phyloP scores from a whole-genome alignment of 2,329 filamentous ascomycete genomes.

The Ophiocordyceps unilateralis region DNA sequence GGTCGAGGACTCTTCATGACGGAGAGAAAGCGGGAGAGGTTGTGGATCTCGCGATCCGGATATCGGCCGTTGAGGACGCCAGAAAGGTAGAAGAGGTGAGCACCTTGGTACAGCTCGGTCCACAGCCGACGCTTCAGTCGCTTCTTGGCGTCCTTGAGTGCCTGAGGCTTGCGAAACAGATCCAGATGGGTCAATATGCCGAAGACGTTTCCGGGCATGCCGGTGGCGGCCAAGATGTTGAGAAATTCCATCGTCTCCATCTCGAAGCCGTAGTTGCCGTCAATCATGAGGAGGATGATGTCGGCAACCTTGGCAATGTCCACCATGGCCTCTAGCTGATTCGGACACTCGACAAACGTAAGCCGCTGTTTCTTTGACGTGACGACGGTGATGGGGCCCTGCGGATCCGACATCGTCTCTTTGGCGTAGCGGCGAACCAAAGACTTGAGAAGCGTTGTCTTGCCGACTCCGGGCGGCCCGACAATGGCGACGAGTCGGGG shows the following conservation, averaged over 20 bases:
- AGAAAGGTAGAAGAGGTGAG: constrained; percentile 91
- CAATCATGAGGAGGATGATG: constrained; percentile 94
- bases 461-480: constrained; percentile 85
- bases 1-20: constrained; percentile 99
- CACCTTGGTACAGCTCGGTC: constrained; percentile 92
- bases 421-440: constrained; percentile 90
- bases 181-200: constrained; percentile 93
- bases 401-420: constrained; percentile 76
- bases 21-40: constrained; percentile 82
- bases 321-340: constrained; percentile 90
- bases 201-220: constrained; percentile 98
- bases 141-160: constrained; percentile 88
- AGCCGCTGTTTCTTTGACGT: constrained; percentile 90
- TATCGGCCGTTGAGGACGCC: constrained; percentile 95
- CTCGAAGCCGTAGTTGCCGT: constrained; percentile 96
- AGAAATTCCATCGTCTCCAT: constrained; percentile 99
- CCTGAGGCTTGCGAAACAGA: constrained; percentile 84
- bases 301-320: constrained; percentile 95
- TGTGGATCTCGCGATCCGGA: constrained; percentile 90
- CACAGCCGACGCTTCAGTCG: constrained; percentile 87
- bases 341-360: constrained; percentile 94
- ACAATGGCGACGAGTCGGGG: constrained; percentile 88
- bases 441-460: constrained; percentile 90
- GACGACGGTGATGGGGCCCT: constrained; percentile 86
- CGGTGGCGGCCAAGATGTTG: constrained; percentile 80